Evolutionary conservation across 202 grass and related monocot species (phyloP), one percentile per base, ranked within the genome.

Genomic region (Carex arenaria): DNA sequence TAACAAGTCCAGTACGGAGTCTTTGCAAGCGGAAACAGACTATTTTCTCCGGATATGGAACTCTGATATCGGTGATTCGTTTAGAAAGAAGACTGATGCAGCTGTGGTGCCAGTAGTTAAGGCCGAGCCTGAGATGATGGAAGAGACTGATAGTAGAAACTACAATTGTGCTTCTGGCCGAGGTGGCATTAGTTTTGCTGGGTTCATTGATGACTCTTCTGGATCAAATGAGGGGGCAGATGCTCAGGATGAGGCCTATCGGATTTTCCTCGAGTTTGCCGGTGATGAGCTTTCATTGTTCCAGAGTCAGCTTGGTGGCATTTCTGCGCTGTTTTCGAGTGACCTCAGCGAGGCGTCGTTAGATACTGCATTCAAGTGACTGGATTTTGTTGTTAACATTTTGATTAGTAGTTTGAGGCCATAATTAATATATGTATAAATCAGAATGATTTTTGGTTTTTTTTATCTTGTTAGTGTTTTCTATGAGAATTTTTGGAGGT

Each of bases 31-130:
- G 0, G 90, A 84, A 79, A 54, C 90, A 11, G 96, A 99, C 85
- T 88, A 93, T 78, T 95, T 92, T 87, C 88, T 99, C 36, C 90
- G 93, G 45, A 86, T 99, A 72, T 99, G 96, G 96, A 94, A 99
- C 87, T 99, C 96, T 23, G 93, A 92, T 52, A 85, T 95, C 32
- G 96, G 96, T 3, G 96, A 88, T 8, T 86, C 93, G 40, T 99
- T 99, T 87, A 92, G 91, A 78, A 82, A 56, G 73, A 63, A 55
- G 64, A 70, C 9, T 23, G 67, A 62, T 52, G 45, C 23, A 0
- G 31, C 32, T 61, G 45, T 7, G 5, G 43, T 23, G 63, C 51
- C 36, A 47, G 18, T 52, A 22, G 64, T 65, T 80, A 78, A 60
- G 4, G 61, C 61, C 3, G 23, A 81, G 7, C 67, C 65, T 3